A percentile compares a stretch with the other conserved stretches of the same genome.
Conservation (phyloP, 495 filamentous ascomycete genomes). For the Daldinia bambusicola region DNA sequence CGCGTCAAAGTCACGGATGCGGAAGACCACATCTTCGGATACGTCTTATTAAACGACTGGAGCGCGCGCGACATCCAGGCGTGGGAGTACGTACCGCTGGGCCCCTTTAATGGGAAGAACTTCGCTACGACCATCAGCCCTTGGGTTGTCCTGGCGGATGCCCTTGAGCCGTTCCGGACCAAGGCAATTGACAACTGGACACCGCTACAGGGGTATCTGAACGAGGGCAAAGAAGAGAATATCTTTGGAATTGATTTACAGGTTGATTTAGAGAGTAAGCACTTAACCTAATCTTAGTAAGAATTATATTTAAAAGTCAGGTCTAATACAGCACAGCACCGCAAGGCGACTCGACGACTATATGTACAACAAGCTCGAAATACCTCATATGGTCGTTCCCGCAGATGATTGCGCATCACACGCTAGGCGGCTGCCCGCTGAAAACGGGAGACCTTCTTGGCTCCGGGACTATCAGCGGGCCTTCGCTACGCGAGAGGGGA, state of each 20-base stretch:
- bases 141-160: constrained; percentile 89
- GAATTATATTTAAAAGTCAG: not conserved
- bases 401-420: constrained; percentile 95
- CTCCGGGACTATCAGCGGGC: constrained; percentile 89
- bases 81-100: constrained; percentile 89
- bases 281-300: constrained; percentile 25
- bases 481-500: constrained; percentile 67
- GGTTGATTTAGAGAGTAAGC: constrained; percentile 73
- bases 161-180: constrained; percentile 72
- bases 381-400: constrained; percentile 91
- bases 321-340: constrained; percentile 55
- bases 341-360: constrained; percentile 70
- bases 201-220: constrained; percentile 73
- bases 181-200: constrained; percentile 71
- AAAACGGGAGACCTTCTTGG: constrained; percentile 85
- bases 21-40: constrained; percentile 81
- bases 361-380: constrained; percentile 70
- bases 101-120: constrained; percentile 92
- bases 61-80: constrained; percentile 88
- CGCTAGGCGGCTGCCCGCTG: constrained; percentile 84
- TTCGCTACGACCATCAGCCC: constrained; percentile 89
- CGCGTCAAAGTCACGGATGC: constrained; percentile 69
- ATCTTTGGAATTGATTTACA: constrained; percentile 80
- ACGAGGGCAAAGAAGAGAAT: constrained; percentile 69
- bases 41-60: constrained; percentile 96